These are phyloP conservation scores for Prunus mume DNA, from an alignment of 306 rosid genomes.

Conservation along the genomic window DNA sequence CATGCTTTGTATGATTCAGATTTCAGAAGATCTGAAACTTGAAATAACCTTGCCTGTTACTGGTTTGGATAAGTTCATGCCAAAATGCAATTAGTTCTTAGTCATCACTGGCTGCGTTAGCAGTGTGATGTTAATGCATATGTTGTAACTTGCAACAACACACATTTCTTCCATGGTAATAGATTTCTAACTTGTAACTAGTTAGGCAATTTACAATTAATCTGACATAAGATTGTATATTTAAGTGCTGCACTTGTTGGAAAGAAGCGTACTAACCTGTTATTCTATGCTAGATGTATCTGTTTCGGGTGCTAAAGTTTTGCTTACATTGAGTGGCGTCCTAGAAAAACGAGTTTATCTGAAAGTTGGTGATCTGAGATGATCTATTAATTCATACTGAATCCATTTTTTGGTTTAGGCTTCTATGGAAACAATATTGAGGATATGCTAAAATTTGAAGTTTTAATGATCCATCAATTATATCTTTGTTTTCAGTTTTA, in stretches of 20 bases:
- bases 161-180: not conserved
- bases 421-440: not conserved
- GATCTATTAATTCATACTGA: not conserved
- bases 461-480: not conserved
- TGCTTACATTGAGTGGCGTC: not conserved
- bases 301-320: not conserved
- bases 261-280: not conserved
- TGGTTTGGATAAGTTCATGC: slow-evolving; percentile 20
- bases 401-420: not conserved
- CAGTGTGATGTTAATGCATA: not conserved
- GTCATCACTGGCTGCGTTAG: not conserved
- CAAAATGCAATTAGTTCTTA: slow-evolving; percentile 9
- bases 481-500: not conserved
- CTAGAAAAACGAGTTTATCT: not conserved
- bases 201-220: not conserved
- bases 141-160: not conserved
- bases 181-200: not conserved
- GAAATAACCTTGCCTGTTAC: not conserved
- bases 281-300: not conserved
- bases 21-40: not conserved
- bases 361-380: not conserved
- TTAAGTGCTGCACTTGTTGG: not conserved
- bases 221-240: not conserved
- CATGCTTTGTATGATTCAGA: slow-evolving; percentile 7
- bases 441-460: not conserved